Base-by-base conservation (phyloP, 768 basidiomycete species). In the Calocybe gangraenosa region DNA sequence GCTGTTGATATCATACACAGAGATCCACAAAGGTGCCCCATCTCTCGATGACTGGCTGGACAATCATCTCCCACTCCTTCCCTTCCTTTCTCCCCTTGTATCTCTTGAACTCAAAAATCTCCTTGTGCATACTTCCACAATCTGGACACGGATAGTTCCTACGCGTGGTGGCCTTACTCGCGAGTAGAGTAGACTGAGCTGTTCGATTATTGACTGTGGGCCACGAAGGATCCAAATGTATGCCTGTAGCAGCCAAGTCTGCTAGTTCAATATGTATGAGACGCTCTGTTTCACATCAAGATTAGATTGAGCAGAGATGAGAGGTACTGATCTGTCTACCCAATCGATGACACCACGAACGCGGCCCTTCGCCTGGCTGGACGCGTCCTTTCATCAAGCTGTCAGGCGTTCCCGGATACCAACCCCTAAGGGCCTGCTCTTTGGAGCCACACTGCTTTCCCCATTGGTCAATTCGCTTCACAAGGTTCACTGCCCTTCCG, bases 231-330 rank as follows among this genome's bases (percentile, higher is more conserved):
- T 81, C 63, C 3, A 91, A 70, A 59, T 92, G 89, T 1, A 76
- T 73, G 8, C 65, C 57, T 40, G 82, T 73, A 28, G 74, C 58
- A 9, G 71, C 74, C 34, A 92, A 57, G 57, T 92, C 91, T 6
- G 79, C 74, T 6, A 92, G 71, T 59, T 92, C 90, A 19, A 92
- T 70, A 54, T 92, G 91, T 22, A 91, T 76, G 11, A 92, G 74
- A 33, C 86, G 69, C 59, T 92, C 90, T 72, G 46, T 9, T 23
- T 9, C 7, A 19, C 3, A 44, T 32, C 35, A 40, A 19, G 19
- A 17, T 42, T 17, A 35, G 17, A 40, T 37, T 17, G 18, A 31
- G 40, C 18, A 28, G 25, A 11, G 5, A 18, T 25, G 3, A 31
- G 33, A 17, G 30, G 43, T 21, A 22, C 18, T n/a, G 19, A 11